Evolutionary conservation across 495 filamentous ascomycete species (phyloP), one percentile per base, ranked within the genome.

Genomic region (Sabuloglossum arenarium): DNA sequence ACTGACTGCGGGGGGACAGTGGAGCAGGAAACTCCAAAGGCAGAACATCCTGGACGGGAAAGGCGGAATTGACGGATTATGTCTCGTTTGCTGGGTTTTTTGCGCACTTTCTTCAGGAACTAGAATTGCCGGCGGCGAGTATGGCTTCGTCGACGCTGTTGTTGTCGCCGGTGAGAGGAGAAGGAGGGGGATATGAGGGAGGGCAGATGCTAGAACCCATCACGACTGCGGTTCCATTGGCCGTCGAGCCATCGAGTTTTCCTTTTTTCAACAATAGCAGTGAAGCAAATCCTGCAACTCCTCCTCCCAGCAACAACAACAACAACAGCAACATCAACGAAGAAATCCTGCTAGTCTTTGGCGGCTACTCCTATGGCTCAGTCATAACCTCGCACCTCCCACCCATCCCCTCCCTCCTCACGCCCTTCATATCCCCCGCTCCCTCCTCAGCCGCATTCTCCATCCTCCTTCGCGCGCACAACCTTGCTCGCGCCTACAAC

Each of bases 361-460:
- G 75, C 1, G 91, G 91, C 42, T 97, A 97, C 66, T 96, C 90
- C 0, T 97, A 94, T 63, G 91, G 91, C 34, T 82, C 87, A 5
- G 71, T 95, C 58, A 78, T 97, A 43, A 78, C 85, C 11, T 78
- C 75, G 3, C 78, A 80, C 59, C 77, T 90, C 5, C 88, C 88
- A 1, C 64, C 72, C 11, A 66, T 82, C 25, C 64, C 71, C 14
- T 67, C 71, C 1, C 76, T 94, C 43, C 59, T 84, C 2, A 60
- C 73, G 0, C 66, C 75, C 4, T 86, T 95, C 59, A 62, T 68
- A 77, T 0, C 55, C 62, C 67, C n/a, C 74, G 72, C 24, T 78
- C 77, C 0, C 65, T 75, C 2, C 69, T 75, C 30, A n/a, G 72
- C 79, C 29, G 78, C 82, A 63, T n/a, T n/a, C n/a, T n/a, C n/a